Evolutionary conservation across 768 basidiomycete species (phyloP).

Genomic region (Cubamyces sp.): DNA sequence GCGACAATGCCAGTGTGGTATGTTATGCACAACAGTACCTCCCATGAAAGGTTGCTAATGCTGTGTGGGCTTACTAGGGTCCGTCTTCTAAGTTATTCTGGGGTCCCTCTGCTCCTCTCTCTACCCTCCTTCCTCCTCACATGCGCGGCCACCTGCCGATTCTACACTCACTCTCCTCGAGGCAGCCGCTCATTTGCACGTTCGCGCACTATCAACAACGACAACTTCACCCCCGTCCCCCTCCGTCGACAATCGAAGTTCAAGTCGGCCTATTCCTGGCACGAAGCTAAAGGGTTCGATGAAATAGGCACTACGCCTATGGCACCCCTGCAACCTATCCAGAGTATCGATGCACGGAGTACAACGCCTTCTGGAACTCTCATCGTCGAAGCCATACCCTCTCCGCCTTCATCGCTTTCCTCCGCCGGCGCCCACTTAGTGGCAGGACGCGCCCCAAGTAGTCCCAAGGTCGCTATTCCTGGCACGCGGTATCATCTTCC

Average conservation of each 20-base stretch:
- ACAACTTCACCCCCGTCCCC: conserved; percentile 27
- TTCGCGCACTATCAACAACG: conserved; percentile 2
- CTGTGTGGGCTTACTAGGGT: conserved; percentile 45
- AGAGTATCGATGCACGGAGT: conserved; percentile 13
- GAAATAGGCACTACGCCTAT: conserved; percentile 8
- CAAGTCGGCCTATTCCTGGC: conserved; percentile 7
- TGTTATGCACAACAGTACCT: conserved; percentile 25
- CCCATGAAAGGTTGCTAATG: neutral
- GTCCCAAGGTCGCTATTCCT: conserved; percentile 11
- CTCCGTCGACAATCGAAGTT: conserved; percentile 19
- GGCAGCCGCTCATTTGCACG: conserved; percentile 14
- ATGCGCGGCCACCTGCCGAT: conserved; percentile 42
- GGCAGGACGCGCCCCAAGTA: conserved; percentile 22
- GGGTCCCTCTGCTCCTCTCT: conserved; percentile 52
- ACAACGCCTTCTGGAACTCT: conserved; percentile 20
- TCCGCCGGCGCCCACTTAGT: conserved; percentile 12
- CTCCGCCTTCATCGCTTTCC: conserved; percentile 22
- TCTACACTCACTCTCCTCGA: conserved; percentile 20
- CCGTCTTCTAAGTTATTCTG: conserved; percentile 67
- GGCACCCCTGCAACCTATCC: conserved; percentile 9
- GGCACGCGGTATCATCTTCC: conserved; percentile 27
- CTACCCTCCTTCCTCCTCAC: conserved; percentile 59
- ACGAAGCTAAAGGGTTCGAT: conserved; percentile 8
- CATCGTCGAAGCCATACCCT: conserved; percentile 23
- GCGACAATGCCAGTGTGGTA: conserved; percentile 62